phyloP scores from a whole-genome alignment of 805 yeast genomes.

The Saccharomyces eubayanus region DNA sequence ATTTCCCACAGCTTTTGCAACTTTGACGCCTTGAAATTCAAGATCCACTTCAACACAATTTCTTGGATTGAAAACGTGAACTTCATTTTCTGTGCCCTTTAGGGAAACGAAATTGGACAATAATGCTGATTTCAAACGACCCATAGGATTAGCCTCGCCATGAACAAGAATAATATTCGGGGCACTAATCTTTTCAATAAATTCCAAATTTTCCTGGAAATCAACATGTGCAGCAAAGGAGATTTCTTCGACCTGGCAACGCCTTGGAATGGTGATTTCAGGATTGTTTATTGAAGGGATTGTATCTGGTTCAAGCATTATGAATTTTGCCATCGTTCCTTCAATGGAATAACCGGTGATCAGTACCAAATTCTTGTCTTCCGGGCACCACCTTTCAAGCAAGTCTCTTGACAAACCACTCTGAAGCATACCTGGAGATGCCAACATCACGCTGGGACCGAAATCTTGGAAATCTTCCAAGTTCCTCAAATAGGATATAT shows the following conservation, averaged over 20 bases:
- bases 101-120: slow-evolving; percentile 74
- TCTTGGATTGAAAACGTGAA: slow-evolving; percentile 83
- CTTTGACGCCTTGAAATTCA: slow-evolving; percentile 71
- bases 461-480: slow-evolving; percentile 83
- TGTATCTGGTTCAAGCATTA: slow-evolving; percentile 82
- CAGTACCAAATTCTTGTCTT: slow-evolving; percentile 77
- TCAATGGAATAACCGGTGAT: slow-evolving; percentile 97
- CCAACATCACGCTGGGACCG: slow-evolving; percentile 93
- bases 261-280: slow-evolving; percentile 76
- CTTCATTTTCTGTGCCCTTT: slow-evolving; percentile 82
- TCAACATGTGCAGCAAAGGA: slow-evolving; percentile 99
- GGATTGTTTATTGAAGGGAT: slow-evolving; percentile 79
- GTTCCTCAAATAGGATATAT: slow-evolving; percentile 68
- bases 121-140: slow-evolving; percentile 86
- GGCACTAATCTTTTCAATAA: slow-evolving; percentile 83
- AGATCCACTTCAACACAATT: slow-evolving; percentile 75
- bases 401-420: slow-evolving; percentile 89
- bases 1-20: slow-evolving; percentile 67
- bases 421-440: slow-evolving; percentile 97
- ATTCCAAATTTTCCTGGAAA: slow-evolving; percentile 83
- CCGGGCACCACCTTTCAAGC: slow-evolving; percentile 96
- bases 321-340: slow-evolving; percentile 92
- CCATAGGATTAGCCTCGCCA: slow-evolving; percentile 98
- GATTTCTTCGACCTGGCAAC: slow-evolving; percentile 81
- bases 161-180: slow-evolving; percentile 83